Conservation (phyloP, 257 asterid species). For the Solanum gandarillasii region DNA sequence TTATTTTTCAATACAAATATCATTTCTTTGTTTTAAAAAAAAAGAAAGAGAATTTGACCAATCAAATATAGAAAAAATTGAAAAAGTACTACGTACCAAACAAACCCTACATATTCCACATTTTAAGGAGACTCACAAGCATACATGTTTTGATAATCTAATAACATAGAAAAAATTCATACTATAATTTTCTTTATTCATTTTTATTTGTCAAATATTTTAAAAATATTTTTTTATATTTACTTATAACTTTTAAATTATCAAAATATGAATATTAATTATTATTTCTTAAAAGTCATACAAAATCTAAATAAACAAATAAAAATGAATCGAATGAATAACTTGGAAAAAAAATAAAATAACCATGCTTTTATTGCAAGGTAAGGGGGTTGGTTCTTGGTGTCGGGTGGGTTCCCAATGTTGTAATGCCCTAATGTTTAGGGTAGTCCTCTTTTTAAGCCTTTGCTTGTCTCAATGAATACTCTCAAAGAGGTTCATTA, state of each 20-base stretch:
- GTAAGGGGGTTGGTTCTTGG: neutral
- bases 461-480: neutral
- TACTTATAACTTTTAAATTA: neutral
- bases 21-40: neutral
- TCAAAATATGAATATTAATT: neutral
- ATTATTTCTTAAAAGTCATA: neutral
- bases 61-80: neutral
- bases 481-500: neutral
- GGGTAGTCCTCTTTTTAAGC: neutral
- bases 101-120: neutral
- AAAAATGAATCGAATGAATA: neutral
- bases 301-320: neutral
- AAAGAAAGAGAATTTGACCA: neutral
- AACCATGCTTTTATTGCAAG: neutral
- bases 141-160: neutral
- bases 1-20: neutral
- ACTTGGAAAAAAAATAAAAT: accelerated
- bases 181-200: too few species aligned
- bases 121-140: neutral
- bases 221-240: neutral
- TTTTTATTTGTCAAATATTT: neutral
- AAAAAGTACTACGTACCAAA: neutral
- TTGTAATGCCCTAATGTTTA: neutral
- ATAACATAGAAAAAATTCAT: neutral
- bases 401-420: neutral